Conservation (phyloP, 345 rosid species). For the Raphanus raphanistrum region DNA sequence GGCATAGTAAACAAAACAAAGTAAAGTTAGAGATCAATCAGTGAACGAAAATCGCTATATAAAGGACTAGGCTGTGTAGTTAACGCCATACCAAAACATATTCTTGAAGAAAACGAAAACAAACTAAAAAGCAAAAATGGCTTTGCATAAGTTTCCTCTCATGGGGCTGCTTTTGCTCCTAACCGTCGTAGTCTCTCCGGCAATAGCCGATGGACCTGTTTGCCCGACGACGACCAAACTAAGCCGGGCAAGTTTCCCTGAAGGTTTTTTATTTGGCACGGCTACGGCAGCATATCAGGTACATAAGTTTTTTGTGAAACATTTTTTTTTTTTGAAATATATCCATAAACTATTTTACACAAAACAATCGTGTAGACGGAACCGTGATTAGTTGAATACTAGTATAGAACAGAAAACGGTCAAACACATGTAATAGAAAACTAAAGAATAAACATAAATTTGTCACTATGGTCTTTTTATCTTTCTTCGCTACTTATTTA, state of each 20-base stretch:
- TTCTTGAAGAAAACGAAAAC: not conserved
- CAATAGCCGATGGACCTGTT: constrained; percentile 24
- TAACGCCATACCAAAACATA: not conserved
- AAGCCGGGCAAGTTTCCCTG: constrained; percentile 30
- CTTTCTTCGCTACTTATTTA: not conserved
- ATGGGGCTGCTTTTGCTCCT: constrained; percentile 30
- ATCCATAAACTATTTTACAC: not conserved
- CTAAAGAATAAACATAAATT: not conserved
- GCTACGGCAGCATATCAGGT: constrained; percentile 42
- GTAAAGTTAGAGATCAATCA: not conserved
- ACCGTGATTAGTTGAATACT: not conserved
- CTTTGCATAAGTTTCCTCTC: constrained; percentile 24
- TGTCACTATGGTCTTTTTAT: not conserved
- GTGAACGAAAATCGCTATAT: not conserved
- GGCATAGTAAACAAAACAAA: not conserved
- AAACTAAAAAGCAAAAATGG: not conserved
- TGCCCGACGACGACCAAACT: constrained; percentile 22
- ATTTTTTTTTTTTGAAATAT: not conserved
- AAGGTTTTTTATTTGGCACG: constrained; percentile 37
- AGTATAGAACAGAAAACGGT: not conserved
- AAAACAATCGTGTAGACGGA: not conserved
- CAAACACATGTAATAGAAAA: not conserved
- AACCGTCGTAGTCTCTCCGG: not conserved
- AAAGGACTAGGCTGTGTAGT: not conserved
- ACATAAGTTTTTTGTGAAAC: not conserved